Conservation (phyloP, 2,329 filamentous ascomycete genomes). For the Scedosporium boydii region DNA sequence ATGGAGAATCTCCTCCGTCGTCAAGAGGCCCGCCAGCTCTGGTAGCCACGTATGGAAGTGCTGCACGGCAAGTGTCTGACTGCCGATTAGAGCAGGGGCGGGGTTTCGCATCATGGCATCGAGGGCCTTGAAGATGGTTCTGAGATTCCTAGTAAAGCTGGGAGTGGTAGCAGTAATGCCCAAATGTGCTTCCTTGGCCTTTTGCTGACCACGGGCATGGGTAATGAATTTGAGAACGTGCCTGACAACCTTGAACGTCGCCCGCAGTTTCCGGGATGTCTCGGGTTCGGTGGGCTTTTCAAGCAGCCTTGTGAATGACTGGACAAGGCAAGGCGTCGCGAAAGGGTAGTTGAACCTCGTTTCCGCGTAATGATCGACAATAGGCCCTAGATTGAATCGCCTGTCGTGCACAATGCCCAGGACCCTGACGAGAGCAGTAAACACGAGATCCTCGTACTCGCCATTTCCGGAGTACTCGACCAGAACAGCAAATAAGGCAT, state of each 20-base stretch:
- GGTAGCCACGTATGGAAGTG: slow-evolving; percentile 98
- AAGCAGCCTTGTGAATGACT: slow-evolving; percentile 77
- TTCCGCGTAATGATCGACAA: slow-evolving; percentile 88
- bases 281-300: slow-evolving; percentile 75
- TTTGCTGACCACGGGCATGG: slow-evolving; percentile 76
- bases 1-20: slow-evolving; percentile 76
- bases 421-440: slow-evolving; percentile 81
- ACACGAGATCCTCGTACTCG: slow-evolving; percentile 86
- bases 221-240: slow-evolving; percentile 94
- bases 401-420: slow-evolving; percentile 91
- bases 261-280: slow-evolving; percentile 72
- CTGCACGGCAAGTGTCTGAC: slow-evolving; percentile 89
- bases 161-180: slow-evolving; percentile 68
- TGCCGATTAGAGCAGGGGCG: slow-evolving; percentile 79
- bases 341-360: slow-evolving; percentile 88
- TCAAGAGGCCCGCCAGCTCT: slow-evolving; percentile 68
- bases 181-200: slow-evolving; percentile 78
- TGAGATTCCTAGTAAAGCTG: slow-evolving; percentile 71
- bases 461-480: slow-evolving; percentile 87
- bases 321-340: slow-evolving; percentile 76
- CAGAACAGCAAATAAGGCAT: slow-evolving; percentile 82
- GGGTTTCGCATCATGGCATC: slow-evolving; percentile 83
- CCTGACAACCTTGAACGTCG: slow-evolving; percentile 88
- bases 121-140: slow-evolving; percentile 80
- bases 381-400: slow-evolving; percentile 79